Conservation (phyloP, 345 rosid species). For the Ceriops zippeliana region DNA sequence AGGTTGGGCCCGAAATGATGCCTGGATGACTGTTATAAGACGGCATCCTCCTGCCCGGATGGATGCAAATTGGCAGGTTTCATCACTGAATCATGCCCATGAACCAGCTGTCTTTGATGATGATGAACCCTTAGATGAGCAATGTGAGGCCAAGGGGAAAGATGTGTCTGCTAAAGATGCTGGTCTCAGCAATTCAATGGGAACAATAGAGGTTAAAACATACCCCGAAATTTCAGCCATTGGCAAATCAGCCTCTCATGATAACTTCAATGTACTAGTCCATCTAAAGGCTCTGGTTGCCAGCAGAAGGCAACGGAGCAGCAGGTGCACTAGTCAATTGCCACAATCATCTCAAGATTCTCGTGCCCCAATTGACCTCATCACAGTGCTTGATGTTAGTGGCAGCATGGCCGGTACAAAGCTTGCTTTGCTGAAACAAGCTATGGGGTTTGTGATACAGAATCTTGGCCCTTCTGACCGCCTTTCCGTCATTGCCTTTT, state of each 20-base stretch:
- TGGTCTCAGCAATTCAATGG: conserved; percentile 20
- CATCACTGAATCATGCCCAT: conserved; percentile 14
- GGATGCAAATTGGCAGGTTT: conserved; percentile 12
- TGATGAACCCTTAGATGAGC: conserved; percentile 21
- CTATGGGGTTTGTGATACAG: conserved; percentile 39
- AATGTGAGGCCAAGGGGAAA: neutral
- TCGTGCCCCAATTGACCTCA: conserved; percentile 42
- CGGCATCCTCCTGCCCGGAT: conserved; percentile 15
- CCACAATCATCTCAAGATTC: conserved; percentile 7
- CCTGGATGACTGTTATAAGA: conserved; percentile 23
- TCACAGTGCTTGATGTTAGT: conserved; percentile 40
- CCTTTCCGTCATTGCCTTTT: conserved; percentile 39
- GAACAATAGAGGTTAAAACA: conserved; percentile 36
- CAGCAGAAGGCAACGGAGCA: conserved; percentile 1
- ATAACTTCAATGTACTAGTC: conserved; percentile 18
- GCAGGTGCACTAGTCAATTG: conserved; percentile 15
- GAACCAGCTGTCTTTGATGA: conserved; percentile 24
- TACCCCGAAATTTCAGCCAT: conserved; percentile 27
- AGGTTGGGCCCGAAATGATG: conserved; percentile 21
- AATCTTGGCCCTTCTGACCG: conserved; percentile 37
- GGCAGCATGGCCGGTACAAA: conserved; percentile 43
- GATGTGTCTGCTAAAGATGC: neutral
- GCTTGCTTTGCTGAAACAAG: conserved; percentile 38
- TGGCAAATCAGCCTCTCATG: conserved; percentile 13
- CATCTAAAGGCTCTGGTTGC: conserved; percentile 24